These are phyloP conservation scores for Flueggea neowawraea DNA, from an alignment of 441 rosid genomes.

Conservation along the genomic window DNA sequence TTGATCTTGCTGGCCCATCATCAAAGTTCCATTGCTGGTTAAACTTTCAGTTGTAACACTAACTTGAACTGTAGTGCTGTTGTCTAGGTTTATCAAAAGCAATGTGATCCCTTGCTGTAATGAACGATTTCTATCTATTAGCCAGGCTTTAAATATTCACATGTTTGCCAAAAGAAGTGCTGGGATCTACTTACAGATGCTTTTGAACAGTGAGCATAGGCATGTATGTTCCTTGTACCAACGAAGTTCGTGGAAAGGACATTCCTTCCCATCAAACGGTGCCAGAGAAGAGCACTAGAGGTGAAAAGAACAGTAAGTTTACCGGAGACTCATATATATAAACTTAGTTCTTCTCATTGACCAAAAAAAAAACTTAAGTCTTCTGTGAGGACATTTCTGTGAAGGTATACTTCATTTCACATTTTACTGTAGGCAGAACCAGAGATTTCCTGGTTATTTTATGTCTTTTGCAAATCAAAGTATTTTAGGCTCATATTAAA, in stretches of 20 bases:
- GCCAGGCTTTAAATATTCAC: not conserved
- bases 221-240: constrained; percentile 55
- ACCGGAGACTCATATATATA: not conserved
- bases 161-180: not conserved
- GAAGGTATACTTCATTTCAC: no score
- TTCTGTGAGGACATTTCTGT: no score
- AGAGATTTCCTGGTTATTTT: no score
- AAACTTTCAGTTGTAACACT: constrained; percentile 22
- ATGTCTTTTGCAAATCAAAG: no score
- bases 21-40: constrained; percentile 1
- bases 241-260: constrained; percentile 59
- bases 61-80: constrained; percentile 18
- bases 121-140: not conserved
- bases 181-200: constrained; percentile 44
- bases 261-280: constrained; percentile 74
- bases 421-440: no score
- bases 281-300: constrained; percentile 88
- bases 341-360: no score
- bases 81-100: constrained; percentile 33
- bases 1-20: constrained; percentile 2
- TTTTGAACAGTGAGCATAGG: constrained; percentile 84
- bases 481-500: no score
- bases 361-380: no score
- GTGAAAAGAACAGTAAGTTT: not conserved
- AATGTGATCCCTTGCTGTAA: constrained; percentile 25